Evolutionary conservation across 2,329 filamentous ascomycete species (phyloP).

Genomic region (Phialemoniopsis sp.): DNA sequence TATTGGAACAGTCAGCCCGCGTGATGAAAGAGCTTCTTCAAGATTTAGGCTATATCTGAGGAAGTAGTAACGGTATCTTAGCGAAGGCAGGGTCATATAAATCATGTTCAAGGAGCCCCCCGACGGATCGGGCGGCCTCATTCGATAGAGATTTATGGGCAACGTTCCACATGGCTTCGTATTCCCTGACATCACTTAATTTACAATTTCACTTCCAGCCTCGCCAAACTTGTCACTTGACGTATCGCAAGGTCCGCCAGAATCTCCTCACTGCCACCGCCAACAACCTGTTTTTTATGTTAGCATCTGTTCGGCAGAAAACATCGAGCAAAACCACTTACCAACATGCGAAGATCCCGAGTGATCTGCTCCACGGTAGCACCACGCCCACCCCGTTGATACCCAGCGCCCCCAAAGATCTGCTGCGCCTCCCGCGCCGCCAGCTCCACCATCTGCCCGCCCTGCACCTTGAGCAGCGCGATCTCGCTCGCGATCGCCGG

Average conservation of each 20-base stretch:
- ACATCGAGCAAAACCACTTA: constrained; percentile 21
- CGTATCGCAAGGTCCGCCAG: constrained; percentile 45
- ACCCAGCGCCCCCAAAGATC: constrained; percentile 48
- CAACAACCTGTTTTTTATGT: constrained; percentile 35
- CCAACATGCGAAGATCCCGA: constrained; percentile 45
- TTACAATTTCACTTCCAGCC: background rate
- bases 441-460: constrained; percentile 42
- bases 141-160: too few relatives aligned
- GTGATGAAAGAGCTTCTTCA: too few relatives aligned
- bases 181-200: too few relatives aligned
- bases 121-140: too few relatives aligned
- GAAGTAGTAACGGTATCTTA: too few relatives aligned
- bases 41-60: too few relatives aligned
- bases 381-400: constrained; percentile 39
- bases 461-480: constrained; percentile 39
- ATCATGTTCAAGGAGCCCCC: too few relatives aligned
- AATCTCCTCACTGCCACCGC: constrained; percentile 53
- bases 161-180: too few relatives aligned
- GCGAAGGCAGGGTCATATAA: too few relatives aligned
- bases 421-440: constrained; percentile 49
- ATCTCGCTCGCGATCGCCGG: constrained; percentile 24
- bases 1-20: too few relatives aligned
- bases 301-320: too few relatives aligned
- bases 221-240: constrained; percentile 28
- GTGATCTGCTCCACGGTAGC: constrained; percentile 48